Evolutionary conservation across 495 filamentous ascomycete genomes (phyloP), one percentile per base, ranked within the genome.

Genomic region (Saxophila tyrrhenica): DNA sequence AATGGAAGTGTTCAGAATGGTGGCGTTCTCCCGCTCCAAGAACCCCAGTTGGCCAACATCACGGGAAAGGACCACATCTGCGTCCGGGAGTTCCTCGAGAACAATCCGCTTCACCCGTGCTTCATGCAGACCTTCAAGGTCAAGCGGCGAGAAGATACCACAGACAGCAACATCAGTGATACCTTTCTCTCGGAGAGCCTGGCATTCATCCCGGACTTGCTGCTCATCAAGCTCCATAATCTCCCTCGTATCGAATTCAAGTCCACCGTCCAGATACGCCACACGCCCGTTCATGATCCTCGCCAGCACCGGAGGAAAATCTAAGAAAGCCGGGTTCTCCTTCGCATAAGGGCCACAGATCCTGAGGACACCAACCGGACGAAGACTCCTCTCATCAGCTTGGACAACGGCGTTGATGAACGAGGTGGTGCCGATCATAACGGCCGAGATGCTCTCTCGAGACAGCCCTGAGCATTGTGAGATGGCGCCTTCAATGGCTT

Each of bases 361-460:
- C 9, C 79, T 69, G 8, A 81, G 54, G 9, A 81, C 72, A 16
- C 78, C 79, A 1, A 83, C 79, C 29, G 66, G 68, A 9, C 69
- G 69, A 23, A 83, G 65, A 3, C 75, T 72, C 13, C 68, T 55
- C 16, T 70, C 64, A 62, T 83, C 78, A 38, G 49, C 9, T 72
- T 81, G 75, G 8, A 81, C 69, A 35, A 83, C 76, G 8, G 80
- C 79, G 62, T 83, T 83, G 55, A 83, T 74, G 63, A 82, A 83
- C 59, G 78, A 75, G 0, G 79, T 82, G 1, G 80, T 84, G 16
- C 80, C 80, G 54, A 83, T 78, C 21, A 77, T 79, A 3, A 83
- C 77, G 52, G 72, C 75, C 10, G 73, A 73, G 16, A 84, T 69
- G 23, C 72, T 55, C 1, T 61, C 58, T 5, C 70, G 61, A 13